Evolutionary conservation across 2,329 filamentous ascomycete species (phyloP).

Genomic region (Aspergillus sp.): DNA sequence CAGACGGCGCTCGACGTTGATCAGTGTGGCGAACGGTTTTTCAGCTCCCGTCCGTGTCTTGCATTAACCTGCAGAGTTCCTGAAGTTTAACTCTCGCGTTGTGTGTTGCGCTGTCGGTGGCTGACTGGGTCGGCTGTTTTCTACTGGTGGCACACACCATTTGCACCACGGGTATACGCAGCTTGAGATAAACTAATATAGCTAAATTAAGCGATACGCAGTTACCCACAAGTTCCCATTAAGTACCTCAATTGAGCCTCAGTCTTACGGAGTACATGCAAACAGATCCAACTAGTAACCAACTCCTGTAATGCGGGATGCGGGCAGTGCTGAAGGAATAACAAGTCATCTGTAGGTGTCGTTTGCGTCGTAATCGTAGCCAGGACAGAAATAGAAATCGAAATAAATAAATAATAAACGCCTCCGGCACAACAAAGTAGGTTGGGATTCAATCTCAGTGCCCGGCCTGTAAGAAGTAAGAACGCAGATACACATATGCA

Average conservation of each 20-base stretch:
- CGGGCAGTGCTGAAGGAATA: neutral
- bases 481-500: constrained; percentile 1
- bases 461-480: neutral
- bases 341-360: neutral
- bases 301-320: neutral
- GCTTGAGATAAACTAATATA: neutral
- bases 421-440: neutral
- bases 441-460: neutral
- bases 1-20: neutral
- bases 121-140: neutral
- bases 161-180: too few relatives aligned
- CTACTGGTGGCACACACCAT: neutral
- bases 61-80: constrained; percentile 8
- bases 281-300: neutral
- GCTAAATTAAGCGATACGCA: neutral
- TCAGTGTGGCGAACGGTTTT: constrained; percentile 1
- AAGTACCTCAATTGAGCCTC: constrained; percentile 13
- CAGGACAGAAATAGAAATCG: neutral
- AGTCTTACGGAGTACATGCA: neutral
- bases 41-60: constrained; percentile 4
- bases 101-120: neutral
- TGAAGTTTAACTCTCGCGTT: neutral
- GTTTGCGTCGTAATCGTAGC: constrained; percentile 5
- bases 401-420: neutral
- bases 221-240: neutral